Evolutionary conservation across 192 early-diverging fungal species (phyloP).

Genomic region (Mortierella alpina): DNA sequence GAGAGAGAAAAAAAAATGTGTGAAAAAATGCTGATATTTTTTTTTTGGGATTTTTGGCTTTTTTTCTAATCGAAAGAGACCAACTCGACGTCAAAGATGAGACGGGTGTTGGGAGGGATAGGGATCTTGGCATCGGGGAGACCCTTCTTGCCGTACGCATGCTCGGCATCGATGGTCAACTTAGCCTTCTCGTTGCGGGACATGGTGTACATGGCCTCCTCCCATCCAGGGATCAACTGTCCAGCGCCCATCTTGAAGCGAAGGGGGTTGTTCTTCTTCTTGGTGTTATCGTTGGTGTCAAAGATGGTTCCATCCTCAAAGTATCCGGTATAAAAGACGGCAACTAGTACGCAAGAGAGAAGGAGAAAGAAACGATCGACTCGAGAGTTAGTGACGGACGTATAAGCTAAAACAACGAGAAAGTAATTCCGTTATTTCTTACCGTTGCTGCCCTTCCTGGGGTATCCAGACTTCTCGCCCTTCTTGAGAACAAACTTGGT

Average conservation of each 20-base stretch:
- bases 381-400: too few species aligned
- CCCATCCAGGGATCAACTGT: conserved; percentile 79
- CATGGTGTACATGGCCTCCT: conserved; percentile 76
- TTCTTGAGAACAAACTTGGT: conserved; percentile 73
- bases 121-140: conserved; percentile 57
- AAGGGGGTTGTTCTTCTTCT: conserved; percentile 76
- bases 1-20: not conserved
- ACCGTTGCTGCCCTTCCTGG: conserved; percentile 78
- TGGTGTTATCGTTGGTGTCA: conserved; percentile 70
- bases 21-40: not conserved
- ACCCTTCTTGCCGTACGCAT: conserved; percentile 75
- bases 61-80: conserved; percentile 56
- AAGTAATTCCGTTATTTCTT: conserved; percentile 6
- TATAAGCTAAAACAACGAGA: conserved; percentile 8
- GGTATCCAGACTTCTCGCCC: conserved; percentile 66
- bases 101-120: conserved; percentile 72
- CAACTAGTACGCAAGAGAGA: conserved; percentile 21
- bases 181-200: conserved; percentile 71
- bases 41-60: not conserved
- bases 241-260: conserved; percentile 74
- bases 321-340: conserved; percentile 73
- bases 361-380: not conserved
- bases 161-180: conserved; percentile 69
- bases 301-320: conserved; percentile 78
- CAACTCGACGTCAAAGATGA: conserved; percentile 74